phyloP scores from a whole-genome alignment of 768 basidiomycete genomes.

The Termitomyces sp. region DNA sequence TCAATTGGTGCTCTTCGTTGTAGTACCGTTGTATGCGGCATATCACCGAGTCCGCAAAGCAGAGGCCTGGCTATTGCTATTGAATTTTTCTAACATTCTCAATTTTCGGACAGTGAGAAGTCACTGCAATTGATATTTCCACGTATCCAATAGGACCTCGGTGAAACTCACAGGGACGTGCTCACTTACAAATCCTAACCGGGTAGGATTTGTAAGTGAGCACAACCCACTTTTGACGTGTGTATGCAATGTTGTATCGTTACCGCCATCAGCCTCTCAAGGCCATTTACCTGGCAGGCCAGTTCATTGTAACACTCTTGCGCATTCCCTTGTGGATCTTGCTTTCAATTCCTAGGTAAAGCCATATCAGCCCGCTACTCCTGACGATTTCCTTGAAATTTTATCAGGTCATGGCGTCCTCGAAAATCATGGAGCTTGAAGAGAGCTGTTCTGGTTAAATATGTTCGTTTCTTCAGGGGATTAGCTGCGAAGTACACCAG shows the following conservation, averaged over 20 bases:
- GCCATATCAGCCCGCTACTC: not conserved
- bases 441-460: constrained; percentile 31
- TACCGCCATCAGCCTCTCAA: constrained; percentile 45
- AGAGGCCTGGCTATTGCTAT: not conserved
- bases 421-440: constrained; percentile 40
- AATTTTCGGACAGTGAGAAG: not conserved
- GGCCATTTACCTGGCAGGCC: constrained; percentile 39
- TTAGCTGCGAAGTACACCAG: constrained; percentile 22
- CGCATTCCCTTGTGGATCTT: constrained; percentile 46
- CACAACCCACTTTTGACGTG: not conserved
- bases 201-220: no score
- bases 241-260: constrained; percentile 20
- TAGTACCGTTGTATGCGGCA: no score
- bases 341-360: constrained; percentile 30
- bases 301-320: constrained; percentile 31
- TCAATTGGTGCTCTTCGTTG: no score
- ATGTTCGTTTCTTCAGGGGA: constrained; percentile 24
- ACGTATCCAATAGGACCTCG: not conserved
- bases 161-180: not conserved
- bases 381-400: not conserved
- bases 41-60: not conserved
- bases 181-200: not conserved
- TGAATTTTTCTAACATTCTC: not conserved
- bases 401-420: constrained; percentile 35
- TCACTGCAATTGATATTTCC: not conserved